Percentiles rank a stretch among this genome's conserved stretches.
Evolutionary conservation across 768 basidiomycete species (phyloP).

Genomic region (Amanita inopinata): DNA sequence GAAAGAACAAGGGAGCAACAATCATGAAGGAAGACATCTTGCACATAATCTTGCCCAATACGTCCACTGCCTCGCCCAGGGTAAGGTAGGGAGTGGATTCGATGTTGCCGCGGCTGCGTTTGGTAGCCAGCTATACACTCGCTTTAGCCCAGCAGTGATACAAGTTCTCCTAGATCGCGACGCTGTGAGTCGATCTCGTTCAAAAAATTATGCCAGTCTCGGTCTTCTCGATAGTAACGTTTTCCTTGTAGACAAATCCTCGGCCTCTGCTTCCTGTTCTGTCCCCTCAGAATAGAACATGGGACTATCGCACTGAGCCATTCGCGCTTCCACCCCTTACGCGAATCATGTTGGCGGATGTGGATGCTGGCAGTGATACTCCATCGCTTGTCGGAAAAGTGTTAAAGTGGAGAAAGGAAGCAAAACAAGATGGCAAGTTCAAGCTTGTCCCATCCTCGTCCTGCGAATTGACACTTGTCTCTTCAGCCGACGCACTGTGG

Average conservation of each 20-base stretch:
- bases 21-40: conserved; percentile 37
- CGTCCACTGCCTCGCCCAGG: conserved; percentile 93
- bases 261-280: conserved; percentile 41
- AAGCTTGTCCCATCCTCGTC: background rate
- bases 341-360: conserved; percentile 86
- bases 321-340: conserved; percentile 81
- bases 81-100: conserved; percentile 96
- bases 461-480: conserved; percentile 1
- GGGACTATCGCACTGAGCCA: conserved; percentile 62
- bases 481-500: conserved; percentile 67
- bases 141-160: conserved; percentile 71
- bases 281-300: conserved; percentile 53
- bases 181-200: conserved; percentile 24
- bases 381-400: conserved; percentile 91
- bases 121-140: conserved; percentile 87
- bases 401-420: conserved; percentile 74
- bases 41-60: conserved; percentile 93
- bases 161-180: conserved; percentile 53
- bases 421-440: conserved; percentile 41
- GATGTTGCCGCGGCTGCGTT: conserved; percentile 92
- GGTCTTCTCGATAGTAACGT: conserved; percentile 1
- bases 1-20: background rate
- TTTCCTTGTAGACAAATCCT: conserved; percentile 14
- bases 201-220: background rate
- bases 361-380: conserved; percentile 93